Percentiles rank a stretch among this genome's conserved stretches.
phyloP scores from a whole-genome alignment of 192 early-diverging fungal species.

The Entomortierella parvispora region DNA sequence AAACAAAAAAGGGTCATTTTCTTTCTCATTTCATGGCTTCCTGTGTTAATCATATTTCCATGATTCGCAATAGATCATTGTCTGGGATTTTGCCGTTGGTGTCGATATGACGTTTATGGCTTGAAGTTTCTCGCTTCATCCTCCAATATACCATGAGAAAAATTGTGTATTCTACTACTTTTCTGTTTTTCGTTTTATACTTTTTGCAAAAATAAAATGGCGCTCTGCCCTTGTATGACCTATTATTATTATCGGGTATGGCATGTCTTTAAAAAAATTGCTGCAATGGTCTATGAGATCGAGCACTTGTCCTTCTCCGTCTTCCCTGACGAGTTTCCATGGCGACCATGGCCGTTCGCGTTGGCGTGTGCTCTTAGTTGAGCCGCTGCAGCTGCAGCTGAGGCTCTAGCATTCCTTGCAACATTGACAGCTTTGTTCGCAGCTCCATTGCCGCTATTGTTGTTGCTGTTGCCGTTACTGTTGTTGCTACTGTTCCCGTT shows the following conservation, averaged over 20 bases:
- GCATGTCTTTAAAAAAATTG: not conserved
- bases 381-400: conserved; percentile 26
- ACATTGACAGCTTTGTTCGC: conserved; percentile 6
- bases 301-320: conserved; percentile 49
- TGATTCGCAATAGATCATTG: conserved; percentile 56
- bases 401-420: conserved; percentile 24
- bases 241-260: not conserved
- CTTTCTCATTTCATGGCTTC: not conserved
- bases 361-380: conserved; percentile 16
- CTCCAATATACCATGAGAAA: no score
- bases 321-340: conserved; percentile 18
- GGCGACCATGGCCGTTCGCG: conserved; percentile 1
- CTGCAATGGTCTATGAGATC: conserved; percentile 21
- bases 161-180: not conserved
- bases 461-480: not conserved
- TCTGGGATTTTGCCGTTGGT: conserved; percentile 77
- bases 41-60: not conserved
- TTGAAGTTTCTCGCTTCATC: conserved; percentile 28
- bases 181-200: not conserved
- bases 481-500: not conserved
- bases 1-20: not conserved
- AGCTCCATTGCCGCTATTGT: not conserved
- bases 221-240: not conserved
- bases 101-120: conserved; percentile 65
- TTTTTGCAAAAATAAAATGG: not conserved